These are phyloP conservation scores for Phlebiopsis flavidoalba DNA, from an alignment of 768 basidiomycete genomes.

Conservation along the genomic window DNA sequence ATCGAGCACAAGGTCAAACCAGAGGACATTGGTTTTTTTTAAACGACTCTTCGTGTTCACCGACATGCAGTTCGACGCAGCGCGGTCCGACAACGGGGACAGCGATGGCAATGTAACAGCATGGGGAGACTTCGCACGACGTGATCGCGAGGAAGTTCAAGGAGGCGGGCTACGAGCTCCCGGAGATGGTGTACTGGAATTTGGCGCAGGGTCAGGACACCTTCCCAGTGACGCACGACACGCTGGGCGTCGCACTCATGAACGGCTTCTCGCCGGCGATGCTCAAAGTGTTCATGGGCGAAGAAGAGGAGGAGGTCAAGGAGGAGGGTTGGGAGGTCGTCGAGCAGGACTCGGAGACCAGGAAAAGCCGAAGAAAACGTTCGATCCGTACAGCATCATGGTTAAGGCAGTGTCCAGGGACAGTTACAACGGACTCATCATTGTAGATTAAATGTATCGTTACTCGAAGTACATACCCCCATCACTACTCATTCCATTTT, in stretches of 20 bases:
- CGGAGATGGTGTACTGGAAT: constrained; percentile 74
- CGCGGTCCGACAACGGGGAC: constrained; percentile 5
- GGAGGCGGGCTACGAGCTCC: constrained; percentile 64
- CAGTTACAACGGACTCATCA: constrained; percentile 54
- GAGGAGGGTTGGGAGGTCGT: constrained; percentile 16
- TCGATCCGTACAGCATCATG: constrained; percentile 21
- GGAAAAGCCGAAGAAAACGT: constrained; percentile 34
- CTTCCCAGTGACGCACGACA: constrained; percentile 45
- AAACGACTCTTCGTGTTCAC: constrained; percentile 72
- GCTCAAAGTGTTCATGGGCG: constrained; percentile 70
- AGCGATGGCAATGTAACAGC: background rate
- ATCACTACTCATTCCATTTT: background rate
- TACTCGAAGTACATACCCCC: background rate
- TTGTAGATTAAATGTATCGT: constrained; percentile 39
- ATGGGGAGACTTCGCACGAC: constrained; percentile 66
- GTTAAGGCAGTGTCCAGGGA: constrained; percentile 40
- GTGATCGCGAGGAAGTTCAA: constrained; percentile 47
- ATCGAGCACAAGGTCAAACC: constrained; percentile 47
- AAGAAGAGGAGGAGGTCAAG: constrained; percentile 31
- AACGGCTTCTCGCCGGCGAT: constrained; percentile 65
- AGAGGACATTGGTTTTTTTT: constrained; percentile 75
- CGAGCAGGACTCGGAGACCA: constrained; percentile 27
- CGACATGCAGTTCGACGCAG: constrained; percentile 74
- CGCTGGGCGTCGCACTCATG: constrained; percentile 61
- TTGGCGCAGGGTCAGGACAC: constrained; percentile 31